Evolutionary conservation across 345 rosid species (phyloP).

Genomic region (Citrus reticulata): DNA sequence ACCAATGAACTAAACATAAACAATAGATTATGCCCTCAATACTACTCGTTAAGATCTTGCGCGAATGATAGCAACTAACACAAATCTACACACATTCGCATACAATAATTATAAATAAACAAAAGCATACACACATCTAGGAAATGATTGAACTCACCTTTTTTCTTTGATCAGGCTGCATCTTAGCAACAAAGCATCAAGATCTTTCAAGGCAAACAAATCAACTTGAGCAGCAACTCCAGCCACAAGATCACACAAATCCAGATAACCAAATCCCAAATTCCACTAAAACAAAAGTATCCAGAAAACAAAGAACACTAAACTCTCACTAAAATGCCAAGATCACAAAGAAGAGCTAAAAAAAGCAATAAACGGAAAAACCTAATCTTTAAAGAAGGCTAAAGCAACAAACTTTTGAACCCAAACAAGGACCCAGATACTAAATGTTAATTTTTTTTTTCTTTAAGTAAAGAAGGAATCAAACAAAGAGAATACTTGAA

Average conservation of each 20-base stretch:
- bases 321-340: conserved; percentile 7
- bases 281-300: conserved; percentile 9
- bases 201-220: conserved; percentile 22
- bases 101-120: no score
- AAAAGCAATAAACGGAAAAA: conserved; percentile 11
- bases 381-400: conserved; percentile 6
- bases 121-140: neutral
- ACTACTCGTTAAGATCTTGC: conserved; percentile 16
- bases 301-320: conserved; percentile 20
- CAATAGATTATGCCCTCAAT: neutral
- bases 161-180: conserved; percentile 91
- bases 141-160: conserved; percentile 44
- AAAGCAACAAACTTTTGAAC: conserved; percentile 11
- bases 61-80: neutral
- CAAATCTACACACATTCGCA: conserved; percentile 1
- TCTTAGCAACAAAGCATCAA: conserved; percentile 59
- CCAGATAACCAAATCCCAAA: conserved; percentile 11
- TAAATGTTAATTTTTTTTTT: neutral
- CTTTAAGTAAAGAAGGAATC: conserved; percentile 1
- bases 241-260: conserved; percentile 24
- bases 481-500: neutral
- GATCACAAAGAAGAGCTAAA: conserved; percentile 8
- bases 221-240: conserved; percentile 19
- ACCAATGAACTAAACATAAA: neutral
- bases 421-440: conserved; percentile 1